phyloP scores from a whole-genome alignment of 2,329 filamentous ascomycete genomes.

The Fusarium succisae region DNA sequence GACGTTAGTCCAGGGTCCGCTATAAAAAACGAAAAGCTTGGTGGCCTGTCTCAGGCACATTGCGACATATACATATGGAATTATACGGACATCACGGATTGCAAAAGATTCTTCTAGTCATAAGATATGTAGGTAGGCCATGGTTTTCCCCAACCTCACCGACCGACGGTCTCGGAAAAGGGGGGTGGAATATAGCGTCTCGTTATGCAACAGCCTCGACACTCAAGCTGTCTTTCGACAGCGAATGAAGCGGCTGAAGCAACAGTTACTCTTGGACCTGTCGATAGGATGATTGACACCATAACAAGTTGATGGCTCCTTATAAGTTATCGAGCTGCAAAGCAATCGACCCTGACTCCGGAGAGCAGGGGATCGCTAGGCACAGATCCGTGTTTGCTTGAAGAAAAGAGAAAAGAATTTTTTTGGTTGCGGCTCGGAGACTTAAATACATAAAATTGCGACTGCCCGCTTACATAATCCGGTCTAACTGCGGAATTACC shows the following conservation, averaged over 20 bases:
- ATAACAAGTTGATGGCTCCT: slow-evolving; percentile 79
- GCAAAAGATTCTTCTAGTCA: neutral
- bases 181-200: slow-evolving; percentile 89
- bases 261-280: slow-evolving; percentile 87
- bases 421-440: slow-evolving; percentile 42
- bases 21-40: neutral
- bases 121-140: slow-evolving; percentile 72
- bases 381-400: slow-evolving; percentile 79
- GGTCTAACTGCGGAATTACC: slow-evolving; percentile 3
- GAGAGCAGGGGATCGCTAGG: slow-evolving; percentile 75
- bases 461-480: slow-evolving; percentile 6
- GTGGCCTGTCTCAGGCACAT: neutral
- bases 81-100: neutral
- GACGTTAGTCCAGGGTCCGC: neutral
- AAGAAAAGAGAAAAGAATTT: slow-evolving; percentile 47
- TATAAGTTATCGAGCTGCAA: slow-evolving; percentile 82
- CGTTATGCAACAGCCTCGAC: slow-evolving; percentile 65
- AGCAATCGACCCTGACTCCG: slow-evolving; percentile 76
- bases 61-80: neutral
- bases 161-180: slow-evolving; percentile 90
- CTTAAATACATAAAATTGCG: slow-evolving; percentile 21
- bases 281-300: slow-evolving; percentile 93
- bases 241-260: slow-evolving; percentile 73
- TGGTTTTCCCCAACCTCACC: slow-evolving; percentile 93
- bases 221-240: slow-evolving; percentile 68